These are phyloP conservation scores for Pisolithus marmoratus DNA, from an alignment of 768 basidiomycete genomes.

Conservation along the genomic window DNA sequence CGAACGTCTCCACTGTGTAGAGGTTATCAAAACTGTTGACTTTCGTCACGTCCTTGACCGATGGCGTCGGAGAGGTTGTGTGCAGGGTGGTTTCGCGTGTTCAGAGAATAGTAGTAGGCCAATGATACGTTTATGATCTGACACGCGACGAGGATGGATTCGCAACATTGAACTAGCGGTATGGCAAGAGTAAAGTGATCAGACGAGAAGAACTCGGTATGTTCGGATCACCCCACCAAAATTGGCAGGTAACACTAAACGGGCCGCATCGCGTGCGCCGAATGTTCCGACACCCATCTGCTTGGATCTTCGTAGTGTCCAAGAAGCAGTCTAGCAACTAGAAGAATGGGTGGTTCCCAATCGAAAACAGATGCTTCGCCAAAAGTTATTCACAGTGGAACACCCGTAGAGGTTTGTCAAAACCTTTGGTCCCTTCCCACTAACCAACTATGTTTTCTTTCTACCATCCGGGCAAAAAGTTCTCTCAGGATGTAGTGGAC, in stretches of 20 bases:
- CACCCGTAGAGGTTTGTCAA: constrained; percentile 46
- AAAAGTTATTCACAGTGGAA: constrained; percentile 52
- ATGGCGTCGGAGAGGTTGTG: constrained; percentile 99
- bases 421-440: too few species aligned
- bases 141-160: constrained; percentile 95
- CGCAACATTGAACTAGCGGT: constrained; percentile 81
- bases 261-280: too few species aligned
- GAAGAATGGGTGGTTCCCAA: constrained; percentile 62
- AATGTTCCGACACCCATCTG: not conserved
- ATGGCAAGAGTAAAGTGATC: constrained; percentile 95
- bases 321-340: too few species aligned
- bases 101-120: not conserved
- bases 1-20: constrained; percentile 99
- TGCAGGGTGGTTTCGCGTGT: constrained; percentile 67
- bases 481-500: constrained; percentile 79
- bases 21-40: constrained; percentile 97
- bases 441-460: not conserved
- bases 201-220: too few species aligned
- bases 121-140: not conserved
- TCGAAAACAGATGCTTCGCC: constrained; percentile 54
- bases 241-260: too few species aligned
- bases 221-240: too few species aligned
- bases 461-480: constrained; percentile 41
- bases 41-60: constrained; percentile 96
- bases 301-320: too few species aligned